phyloP scores from a whole-genome alignment of 2,329 filamentous ascomycete genomes.

The Dactylellina cionopaga region DNA sequence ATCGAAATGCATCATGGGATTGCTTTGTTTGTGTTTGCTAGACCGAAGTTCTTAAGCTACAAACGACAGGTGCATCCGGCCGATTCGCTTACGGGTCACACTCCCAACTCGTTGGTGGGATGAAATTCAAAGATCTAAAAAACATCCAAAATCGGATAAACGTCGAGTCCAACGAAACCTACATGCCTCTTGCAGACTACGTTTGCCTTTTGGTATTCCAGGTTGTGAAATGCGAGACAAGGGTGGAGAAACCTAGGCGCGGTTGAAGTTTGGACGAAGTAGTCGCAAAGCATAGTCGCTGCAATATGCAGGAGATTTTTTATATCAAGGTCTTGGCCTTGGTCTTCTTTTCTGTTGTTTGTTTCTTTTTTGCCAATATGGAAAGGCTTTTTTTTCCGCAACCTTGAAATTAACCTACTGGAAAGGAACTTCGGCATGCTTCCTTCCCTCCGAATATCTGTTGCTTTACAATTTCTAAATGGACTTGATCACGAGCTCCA shows the following conservation, averaged over 20 bases:
- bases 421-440: too few species aligned
- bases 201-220: conserved; percentile 1
- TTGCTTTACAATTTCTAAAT: too few species aligned
- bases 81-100: conserved; percentile 8
- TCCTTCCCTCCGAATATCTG: too few species aligned
- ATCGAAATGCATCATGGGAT: too few species aligned
- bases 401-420: too few species aligned
- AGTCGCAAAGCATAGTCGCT: conserved; percentile 30
- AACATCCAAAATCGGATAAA: conserved; percentile 27
- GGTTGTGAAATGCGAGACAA: conserved; percentile 45
- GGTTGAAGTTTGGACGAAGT: conserved; percentile 25
- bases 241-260: conserved; percentile 13
- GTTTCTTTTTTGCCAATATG: too few species aligned
- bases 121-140: conserved; percentile 7
- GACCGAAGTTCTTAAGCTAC: too few species aligned
- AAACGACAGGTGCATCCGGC: conserved; percentile 48
- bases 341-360: not conserved
- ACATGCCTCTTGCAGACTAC: conserved; percentile 25
- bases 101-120: conserved; percentile 21
- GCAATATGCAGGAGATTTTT: conserved; percentile 27
- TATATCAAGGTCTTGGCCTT: conserved; percentile 13
- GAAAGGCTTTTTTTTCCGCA: too few species aligned
- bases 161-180: conserved; percentile 30
- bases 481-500: conserved; percentile 33
- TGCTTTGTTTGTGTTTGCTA: too few species aligned